Percentiles rank a stretch among this genome's conserved stretches.
These are phyloP conservation scores for Cryptococcus floricola DNA, from an alignment of 1,284 basidiomycete genomes.

Conservation along the genomic window DNA sequence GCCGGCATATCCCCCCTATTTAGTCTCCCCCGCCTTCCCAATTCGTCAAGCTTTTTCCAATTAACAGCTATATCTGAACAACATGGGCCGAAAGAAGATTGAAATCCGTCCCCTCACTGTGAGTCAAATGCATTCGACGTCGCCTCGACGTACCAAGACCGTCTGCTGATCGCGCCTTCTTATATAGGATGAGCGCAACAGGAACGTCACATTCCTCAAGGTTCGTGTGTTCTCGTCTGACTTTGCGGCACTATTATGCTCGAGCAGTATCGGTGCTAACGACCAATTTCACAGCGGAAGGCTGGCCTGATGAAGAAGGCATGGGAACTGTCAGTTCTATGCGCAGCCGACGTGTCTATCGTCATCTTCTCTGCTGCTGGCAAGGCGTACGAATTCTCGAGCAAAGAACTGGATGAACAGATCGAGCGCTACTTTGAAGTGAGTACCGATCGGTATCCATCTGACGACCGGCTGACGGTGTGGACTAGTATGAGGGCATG, in stretches of 20 bases:
- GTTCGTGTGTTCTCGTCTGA: constrained; percentile 10
- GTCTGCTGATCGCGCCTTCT: neutral
- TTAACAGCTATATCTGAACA: neutral
- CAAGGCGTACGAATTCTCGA: constrained; percentile 48
- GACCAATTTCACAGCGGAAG: constrained; percentile 33
- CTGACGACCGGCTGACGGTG: neutral
- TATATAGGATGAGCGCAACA: constrained; percentile 46
- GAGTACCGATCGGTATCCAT: constrained; percentile 5
- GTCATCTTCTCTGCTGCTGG: constrained; percentile 45
- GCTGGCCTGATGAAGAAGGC: constrained; percentile 51
- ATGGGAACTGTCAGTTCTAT: constrained; percentile 49
- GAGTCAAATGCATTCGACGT: constrained; percentile 15
- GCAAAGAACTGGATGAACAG: constrained; percentile 41
- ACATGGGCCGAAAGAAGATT: constrained; percentile 50
- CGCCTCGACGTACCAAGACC: neutral
- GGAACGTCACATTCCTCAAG: constrained; percentile 48
- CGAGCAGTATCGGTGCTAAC: neutral
- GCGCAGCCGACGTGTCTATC: constrained; percentile 48
- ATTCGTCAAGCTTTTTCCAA: neutral
- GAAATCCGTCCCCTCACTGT: constrained; percentile 47
- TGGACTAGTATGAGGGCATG: constrained; percentile 43
- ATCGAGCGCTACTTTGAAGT: constrained; percentile 46
- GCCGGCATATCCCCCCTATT: too few species aligned
- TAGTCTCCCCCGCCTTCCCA: too few species aligned
- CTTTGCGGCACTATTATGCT: neutral